Evolutionary conservation across 1,139 yeast species (phyloP), one percentile per base, ranked within the genome.

Genomic region (Schizosaccharomyces versatilis): DNA sequence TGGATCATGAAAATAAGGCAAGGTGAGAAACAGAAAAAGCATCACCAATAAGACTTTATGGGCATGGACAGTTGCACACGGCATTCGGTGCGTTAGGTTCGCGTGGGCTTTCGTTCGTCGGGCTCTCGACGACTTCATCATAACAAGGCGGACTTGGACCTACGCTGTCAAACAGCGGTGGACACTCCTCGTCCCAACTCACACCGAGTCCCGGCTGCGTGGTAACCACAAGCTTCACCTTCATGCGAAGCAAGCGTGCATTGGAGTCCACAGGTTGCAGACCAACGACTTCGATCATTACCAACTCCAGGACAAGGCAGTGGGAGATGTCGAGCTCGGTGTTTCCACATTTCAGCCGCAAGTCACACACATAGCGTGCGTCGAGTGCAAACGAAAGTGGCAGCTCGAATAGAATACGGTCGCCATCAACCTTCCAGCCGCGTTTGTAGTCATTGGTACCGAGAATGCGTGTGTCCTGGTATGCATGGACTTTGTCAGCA

Each of bases 181-280:
- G 99, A 17, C 90, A 97, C 67, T 90, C 98, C 65, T 88, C 97
- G 67, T 90, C 97, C 98, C 98, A 90, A 0, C 97, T 84, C 41
- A 90, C 84, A 3, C 99, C 98, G 53, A 90, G 72, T 0, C 99
- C 99, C 0, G 95, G 81, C 57, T 97, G 73, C 65, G 88, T 97
- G 1, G 95, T 84, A 36, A 90, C 68, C 9, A 73, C 73, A 15
- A 90, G 64, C 61, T 82, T 81, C 67, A 90, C 90, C 66, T 88
- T 96, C 97, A 90, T 90, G 61, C 98, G 71, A 57, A 90, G 70
- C 1, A 93, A 94, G 54, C 98, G 72, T n/a, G 52, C 52, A 32
- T 38, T 39, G 14, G 42, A 44, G 32, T 44, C 32, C 9, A 44
- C 38, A 8, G 49, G 49, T 3, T 24, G 49, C 12, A 38, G 7